These are phyloP conservation scores for Penicillium olsonii DNA, from an alignment of 2,329 filamentous ascomycete genomes.

Conservation along the genomic window DNA sequence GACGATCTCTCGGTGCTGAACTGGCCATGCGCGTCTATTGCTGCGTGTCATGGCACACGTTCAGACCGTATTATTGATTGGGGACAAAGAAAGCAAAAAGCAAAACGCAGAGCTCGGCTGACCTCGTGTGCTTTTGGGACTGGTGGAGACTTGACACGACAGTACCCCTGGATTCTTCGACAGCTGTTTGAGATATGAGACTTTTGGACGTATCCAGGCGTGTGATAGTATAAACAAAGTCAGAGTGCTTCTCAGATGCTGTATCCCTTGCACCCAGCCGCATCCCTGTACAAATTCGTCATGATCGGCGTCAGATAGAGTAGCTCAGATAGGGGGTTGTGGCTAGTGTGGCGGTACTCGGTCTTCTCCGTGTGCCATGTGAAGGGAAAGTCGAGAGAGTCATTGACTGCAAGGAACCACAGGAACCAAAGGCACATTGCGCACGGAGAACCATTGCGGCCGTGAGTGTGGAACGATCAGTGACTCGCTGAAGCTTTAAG, in stretches of 20 bases:
- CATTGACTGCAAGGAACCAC: slow-evolving; percentile 15
- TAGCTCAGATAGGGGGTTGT: slow-evolving; percentile 1
- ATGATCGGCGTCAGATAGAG: slow-evolving; percentile 6
- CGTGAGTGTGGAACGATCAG: slow-evolving; percentile 16
- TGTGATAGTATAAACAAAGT: background rate
- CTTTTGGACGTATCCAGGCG: background rate
- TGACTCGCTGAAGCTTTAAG: slow-evolving; percentile 12
- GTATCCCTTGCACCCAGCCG: background rate
- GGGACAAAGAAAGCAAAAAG: background rate
- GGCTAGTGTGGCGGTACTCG: slow-evolving; percentile 12
- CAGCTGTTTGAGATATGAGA: background rate
- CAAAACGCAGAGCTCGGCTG: background rate
- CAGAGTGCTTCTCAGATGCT: background rate
- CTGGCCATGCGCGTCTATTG: background rate
- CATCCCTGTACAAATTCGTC: slow-evolving; percentile 2
- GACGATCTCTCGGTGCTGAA: background rate
- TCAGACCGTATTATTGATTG: background rate
- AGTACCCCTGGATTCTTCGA: slow-evolving; percentile 11
- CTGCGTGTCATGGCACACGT: background rate
- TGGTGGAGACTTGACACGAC: slow-evolving; percentile 1
- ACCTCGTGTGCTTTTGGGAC: background rate
- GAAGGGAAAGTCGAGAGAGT: slow-evolving; percentile 7
- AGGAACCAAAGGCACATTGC: background rate
- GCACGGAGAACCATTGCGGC: slow-evolving; percentile 5
- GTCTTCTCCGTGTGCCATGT: background rate